Conservation (phyloP, 2,329 filamentous ascomycete genomes). For the Trichoderma sp. region DNA sequence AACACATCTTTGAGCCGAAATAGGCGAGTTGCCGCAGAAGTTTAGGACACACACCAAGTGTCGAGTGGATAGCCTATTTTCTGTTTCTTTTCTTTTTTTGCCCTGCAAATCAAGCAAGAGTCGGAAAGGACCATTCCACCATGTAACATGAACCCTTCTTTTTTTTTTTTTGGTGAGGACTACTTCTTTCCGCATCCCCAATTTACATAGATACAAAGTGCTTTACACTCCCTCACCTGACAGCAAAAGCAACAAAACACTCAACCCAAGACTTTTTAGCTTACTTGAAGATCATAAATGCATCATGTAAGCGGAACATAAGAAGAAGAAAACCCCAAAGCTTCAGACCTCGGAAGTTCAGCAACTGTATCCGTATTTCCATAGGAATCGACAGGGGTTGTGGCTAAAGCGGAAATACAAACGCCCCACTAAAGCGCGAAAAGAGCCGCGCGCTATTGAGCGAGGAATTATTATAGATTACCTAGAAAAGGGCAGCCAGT, state of each 20-base stretch:
- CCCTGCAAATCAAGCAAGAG: neutral
- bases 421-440: neutral
- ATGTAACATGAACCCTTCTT: neutral
- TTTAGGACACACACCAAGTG: neutral
- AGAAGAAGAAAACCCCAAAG: neutral
- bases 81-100: neutral
- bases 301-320: neutral
- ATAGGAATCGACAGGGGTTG: neutral
- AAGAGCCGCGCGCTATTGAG: constrained; percentile 1
- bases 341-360: neutral
- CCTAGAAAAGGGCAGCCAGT: neutral
- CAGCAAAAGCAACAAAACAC: neutral
- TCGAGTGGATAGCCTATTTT: neutral
- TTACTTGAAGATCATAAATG: neutral
- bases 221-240: neutral
- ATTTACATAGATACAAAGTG: neutral
- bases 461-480: neutral
- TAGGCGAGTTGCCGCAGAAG: neutral
- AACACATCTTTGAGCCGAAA: neutral
- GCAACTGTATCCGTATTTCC: neutral
- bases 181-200: neutral
- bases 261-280: neutral
- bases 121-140: neutral
- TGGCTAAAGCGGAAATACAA: neutral
- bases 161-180: neutral